Conservation (phyloP, 345 rosid species). For the Euphorbia pulcherrima region DNA sequence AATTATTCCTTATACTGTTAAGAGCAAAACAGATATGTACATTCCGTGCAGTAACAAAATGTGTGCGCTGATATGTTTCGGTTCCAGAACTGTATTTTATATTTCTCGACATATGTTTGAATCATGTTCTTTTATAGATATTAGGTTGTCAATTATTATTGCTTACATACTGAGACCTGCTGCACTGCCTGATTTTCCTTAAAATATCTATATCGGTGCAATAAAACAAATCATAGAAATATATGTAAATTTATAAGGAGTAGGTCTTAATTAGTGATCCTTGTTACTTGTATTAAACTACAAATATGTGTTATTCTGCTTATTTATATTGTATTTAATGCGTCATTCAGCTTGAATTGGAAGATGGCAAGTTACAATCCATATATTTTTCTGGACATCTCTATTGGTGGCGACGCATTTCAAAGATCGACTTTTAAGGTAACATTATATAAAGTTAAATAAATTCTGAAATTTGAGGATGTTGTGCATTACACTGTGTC, state of each 20-base stretch:
- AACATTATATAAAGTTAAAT: constrained; percentile 1
- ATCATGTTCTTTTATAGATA: too few species aligned
- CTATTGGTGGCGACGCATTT: constrained; percentile 82
- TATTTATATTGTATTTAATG: constrained; percentile 13
- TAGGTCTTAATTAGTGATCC: neutral
- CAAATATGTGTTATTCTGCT: neutral
- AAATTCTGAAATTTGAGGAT: too few species aligned
- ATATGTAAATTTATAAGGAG: neutral
- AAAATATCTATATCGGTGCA: neutral
- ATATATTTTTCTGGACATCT: constrained; percentile 76
- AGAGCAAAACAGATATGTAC: neutral
- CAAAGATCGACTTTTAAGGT: constrained; percentile 93
- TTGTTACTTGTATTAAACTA: neutral
- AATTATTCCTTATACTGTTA: neutral
- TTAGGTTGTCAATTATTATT: too few species aligned
- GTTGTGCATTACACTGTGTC: neutral
- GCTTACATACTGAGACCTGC: too few species aligned
- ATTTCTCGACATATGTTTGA: too few species aligned
- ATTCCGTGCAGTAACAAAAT: too few species aligned
- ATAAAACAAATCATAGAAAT: neutral
- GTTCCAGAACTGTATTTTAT: too few species aligned
- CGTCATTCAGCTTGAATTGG: constrained; percentile 29
- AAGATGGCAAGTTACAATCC: constrained; percentile 72
- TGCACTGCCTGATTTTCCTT: neutral
- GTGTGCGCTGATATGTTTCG: neutral